Evolutionary conservation across 2,329 filamentous ascomycete species (phyloP), one percentile per base, ranked within the genome.

Genomic region (Penicillium sp.): DNA sequence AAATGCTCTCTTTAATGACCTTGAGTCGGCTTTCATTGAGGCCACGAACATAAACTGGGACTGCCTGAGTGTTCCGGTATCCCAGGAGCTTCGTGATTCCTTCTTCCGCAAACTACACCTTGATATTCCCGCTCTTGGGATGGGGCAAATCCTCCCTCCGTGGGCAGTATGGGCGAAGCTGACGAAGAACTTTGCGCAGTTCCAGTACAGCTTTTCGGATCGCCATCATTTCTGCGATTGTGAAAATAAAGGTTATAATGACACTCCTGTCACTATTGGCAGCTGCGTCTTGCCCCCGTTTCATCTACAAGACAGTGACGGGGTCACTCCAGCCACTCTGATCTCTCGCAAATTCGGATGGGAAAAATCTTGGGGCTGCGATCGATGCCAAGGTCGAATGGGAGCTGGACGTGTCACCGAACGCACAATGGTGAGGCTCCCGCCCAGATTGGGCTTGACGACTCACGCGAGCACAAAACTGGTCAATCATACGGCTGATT

Each of bases 41-140:
- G 54, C 58, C 2, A 62, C 57, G 12, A 63, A 66, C 44, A 51
- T 62, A 17, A 62, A 68, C 33, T 71, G 69, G 65, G 64, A 71
- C 47, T 53, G 60, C 13, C 60, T 52, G 5, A 49, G 57, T 3
- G 18, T 45, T 1, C 55, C 54, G 2, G 40, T 47, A 1, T 59
- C 58, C 18, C 45, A 26, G 3, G 34, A 54, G 8, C 27, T 60
- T 20, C 57, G 66, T 37, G 58, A 67, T 21, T 27, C 46, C 8
- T 65, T 66, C 37, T 59, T 52, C 32, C 23, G 52, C 6, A 24
- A 59, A 18, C 40, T 63, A 3, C 51, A 41, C 29, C 7, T 27
- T 24, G 51, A 3, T 3, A 27, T 49, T 6, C 44, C 37, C 1
- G 41, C 29, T 1, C 23, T 67, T 15, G 36, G 37, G 17, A 51